Base-by-base conservation (phyloP, 148 eudicot species). In the Amaranthus hypochondriacus region DNA sequence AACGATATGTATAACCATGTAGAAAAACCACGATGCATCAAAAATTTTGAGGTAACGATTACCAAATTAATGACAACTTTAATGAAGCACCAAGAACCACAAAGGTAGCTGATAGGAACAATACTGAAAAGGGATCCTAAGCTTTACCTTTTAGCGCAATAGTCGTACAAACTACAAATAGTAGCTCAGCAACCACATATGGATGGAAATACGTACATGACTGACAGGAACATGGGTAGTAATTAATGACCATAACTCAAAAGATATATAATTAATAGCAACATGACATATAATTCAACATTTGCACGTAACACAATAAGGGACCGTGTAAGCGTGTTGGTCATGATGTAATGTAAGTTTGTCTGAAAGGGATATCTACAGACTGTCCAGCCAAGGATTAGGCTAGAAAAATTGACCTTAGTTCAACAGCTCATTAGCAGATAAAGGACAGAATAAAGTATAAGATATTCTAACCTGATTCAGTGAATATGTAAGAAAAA, bases 271-370 rank as follows among this genome's bases (percentile, higher is more conserved):
- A 61, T 50, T 53, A 28, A 69, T n/a, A 69, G 51, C 47, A 9
- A 18, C 42, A 48, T 51, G 49, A 68, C 66, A 55, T 43, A 58
- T 57, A 47, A 12, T 46, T 6, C 4, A 71, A 68, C 14, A 44
- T 28, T 7, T 66, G 72, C 73, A 50, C 51, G 56, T 58, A 59
- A 42, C 39, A 46, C 49, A 59, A 56, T n/a, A 21, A 65, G 28
- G 48, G 62, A 59, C 81, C 73, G 62, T 28, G n/a, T 66, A 7
- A 14, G 68, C 68, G 12, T 57, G 28, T 50, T 72, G 75, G 61
- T 60, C 59, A 51, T 28, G 73, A 68, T 60, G 49, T 57, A 56
- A 28, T 28, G 39, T 28, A 28, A 28, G 39, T 28, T 28, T 44
- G 61, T 18, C 10, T 48, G 65, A 47, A 18, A 47, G 64, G 6